A percentile compares a stretch with the other conserved stretches of the same genome.
Conservation (phyloP, 2,329 filamentous ascomycete species). For the Curvularia eragrostidis region DNA sequence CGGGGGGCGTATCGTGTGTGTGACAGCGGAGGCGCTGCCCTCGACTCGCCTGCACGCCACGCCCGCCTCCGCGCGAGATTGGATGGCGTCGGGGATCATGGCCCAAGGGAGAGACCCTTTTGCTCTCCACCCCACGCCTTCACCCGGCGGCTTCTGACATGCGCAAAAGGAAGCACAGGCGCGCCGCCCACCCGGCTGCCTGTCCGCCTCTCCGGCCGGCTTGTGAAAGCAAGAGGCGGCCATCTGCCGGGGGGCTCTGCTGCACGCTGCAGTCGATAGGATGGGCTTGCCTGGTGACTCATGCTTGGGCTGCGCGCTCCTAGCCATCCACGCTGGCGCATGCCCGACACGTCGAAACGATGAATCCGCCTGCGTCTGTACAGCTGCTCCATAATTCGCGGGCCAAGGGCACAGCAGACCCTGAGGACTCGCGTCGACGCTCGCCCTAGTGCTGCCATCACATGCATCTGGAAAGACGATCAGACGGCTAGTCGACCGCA, state of each 20-base stretch:
- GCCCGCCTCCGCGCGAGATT: conserved; percentile 30
- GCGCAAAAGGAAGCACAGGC: conserved; percentile 23
- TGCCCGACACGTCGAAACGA: conserved; percentile 20
- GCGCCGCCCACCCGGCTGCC: conserved; percentile 23
- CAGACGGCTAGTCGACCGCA: conserved; percentile 26
- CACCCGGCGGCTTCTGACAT: conserved; percentile 29
- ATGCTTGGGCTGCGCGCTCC: conserved; percentile 6
- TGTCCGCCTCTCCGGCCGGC: conserved; percentile 34
- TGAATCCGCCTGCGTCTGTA: conserved; percentile 21
- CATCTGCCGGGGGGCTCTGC: conserved; percentile 12
- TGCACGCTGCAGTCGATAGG: not conserved
- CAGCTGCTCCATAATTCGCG: conserved; percentile 25
- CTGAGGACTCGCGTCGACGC: not conserved
- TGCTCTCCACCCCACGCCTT: conserved; percentile 25
- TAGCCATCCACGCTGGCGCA: conserved; percentile 9
- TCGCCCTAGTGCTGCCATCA: conserved; percentile 22
- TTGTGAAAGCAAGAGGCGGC: conserved; percentile 1
- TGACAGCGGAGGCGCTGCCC: conserved; percentile 22
- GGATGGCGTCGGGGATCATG: conserved; percentile 37
- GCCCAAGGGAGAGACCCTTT: conserved; percentile 21
- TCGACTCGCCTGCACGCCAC: conserved; percentile 21
- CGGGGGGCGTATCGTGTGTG: no score
- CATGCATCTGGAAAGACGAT: conserved; percentile 27
- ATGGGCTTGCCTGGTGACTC: conserved; percentile 1
- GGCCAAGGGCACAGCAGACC: not conserved